phyloP scores from a whole-genome alignment of 2,329 filamentous ascomycete genomes.

The Trichoderma endophyticum region DNA sequence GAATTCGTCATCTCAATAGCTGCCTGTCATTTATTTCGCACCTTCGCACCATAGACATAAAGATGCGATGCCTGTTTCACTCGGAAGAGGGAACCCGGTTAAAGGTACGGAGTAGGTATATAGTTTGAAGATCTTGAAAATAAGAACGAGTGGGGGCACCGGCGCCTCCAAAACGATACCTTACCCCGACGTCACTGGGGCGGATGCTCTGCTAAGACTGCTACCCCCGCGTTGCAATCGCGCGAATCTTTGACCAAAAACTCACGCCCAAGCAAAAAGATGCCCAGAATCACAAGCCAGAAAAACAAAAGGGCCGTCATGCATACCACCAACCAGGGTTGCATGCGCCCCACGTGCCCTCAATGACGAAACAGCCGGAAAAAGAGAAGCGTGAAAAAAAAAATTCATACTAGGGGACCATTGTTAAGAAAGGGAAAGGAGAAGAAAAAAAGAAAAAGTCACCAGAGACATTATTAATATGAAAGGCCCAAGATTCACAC shows the following conservation, averaged over 20 bases:
- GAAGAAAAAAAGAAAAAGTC: background rate
- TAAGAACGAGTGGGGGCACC: background rate
- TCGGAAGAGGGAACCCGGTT: background rate
- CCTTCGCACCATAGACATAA: too few species aligned
- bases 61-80: background rate
- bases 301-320: background rate
- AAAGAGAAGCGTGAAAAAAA: background rate
- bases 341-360: slow-evolving; percentile 12
- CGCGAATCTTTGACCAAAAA: background rate
- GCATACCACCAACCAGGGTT: slow-evolving; percentile 10
- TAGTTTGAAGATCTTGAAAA: background rate
- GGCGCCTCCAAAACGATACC: background rate
- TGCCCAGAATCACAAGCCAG: background rate
- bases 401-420: background rate
- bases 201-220: background rate
- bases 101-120: background rate
- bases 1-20: background rate
- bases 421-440: background rate
- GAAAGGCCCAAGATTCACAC: background rate
- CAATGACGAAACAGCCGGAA: slow-evolving; percentile 1
- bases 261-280: background rate
- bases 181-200: background rate
- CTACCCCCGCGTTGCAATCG: background rate
- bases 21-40: too few species aligned
- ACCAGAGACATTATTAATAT: background rate